A percentile compares a stretch with the other conserved stretches of the same genome.
These are phyloP conservation scores for Eucalyptus marginata DNA, from an alignment of 345 rosid species.

Conservation along the genomic window DNA sequence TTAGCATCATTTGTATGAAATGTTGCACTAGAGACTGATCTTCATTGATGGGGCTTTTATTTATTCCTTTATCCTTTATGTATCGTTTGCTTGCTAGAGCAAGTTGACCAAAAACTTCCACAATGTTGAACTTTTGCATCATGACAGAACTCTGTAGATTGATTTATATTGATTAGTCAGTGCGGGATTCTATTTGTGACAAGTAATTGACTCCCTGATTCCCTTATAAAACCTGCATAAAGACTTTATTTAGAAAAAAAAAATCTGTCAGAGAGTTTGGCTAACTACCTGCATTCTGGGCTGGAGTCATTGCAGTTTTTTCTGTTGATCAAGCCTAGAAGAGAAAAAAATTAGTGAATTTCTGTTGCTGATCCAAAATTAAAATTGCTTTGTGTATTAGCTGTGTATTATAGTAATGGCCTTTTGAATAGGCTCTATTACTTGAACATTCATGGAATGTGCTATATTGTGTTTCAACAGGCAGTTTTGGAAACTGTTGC, in stretches of 20 bases:
- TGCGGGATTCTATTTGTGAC: neutral
- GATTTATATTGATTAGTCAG: neutral
- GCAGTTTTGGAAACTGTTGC: conserved; percentile 94
- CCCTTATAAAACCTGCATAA: neutral
- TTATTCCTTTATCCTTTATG: neutral
- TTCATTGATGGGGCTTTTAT: neutral
- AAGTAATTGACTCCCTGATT: neutral
- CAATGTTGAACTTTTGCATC: neutral
- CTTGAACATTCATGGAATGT: neutral
- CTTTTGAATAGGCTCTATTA: neutral
- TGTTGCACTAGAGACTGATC: neutral
- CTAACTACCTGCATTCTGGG: neutral
- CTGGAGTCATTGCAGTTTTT: neutral
- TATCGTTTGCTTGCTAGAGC: neutral
- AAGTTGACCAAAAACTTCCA: neutral
- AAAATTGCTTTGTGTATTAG: neutral
- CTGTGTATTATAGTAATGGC: neutral
- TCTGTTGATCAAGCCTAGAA: neutral
- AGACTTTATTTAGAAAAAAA: neutral
- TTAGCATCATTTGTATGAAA: neutral
- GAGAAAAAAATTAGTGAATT: neutral
- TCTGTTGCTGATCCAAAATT: neutral
- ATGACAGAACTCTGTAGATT: neutral
- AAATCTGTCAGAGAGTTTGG: neutral
- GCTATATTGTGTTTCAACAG: conserved; percentile 18